These are phyloP conservation scores for Paralagenidium karlingii DNA, from an alignment of 352 stramenopile species.

Conservation along the genomic window DNA sequence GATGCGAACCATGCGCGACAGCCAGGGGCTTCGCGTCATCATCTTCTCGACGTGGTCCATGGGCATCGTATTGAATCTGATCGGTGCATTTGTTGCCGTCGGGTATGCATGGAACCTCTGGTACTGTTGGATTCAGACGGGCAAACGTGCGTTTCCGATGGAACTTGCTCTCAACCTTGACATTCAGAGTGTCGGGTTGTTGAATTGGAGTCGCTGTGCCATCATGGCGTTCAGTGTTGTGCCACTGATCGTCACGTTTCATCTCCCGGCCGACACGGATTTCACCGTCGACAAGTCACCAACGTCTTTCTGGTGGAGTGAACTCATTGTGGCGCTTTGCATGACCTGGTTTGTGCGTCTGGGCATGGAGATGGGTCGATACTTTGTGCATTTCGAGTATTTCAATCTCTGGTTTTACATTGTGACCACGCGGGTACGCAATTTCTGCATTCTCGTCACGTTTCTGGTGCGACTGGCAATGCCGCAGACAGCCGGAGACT, in stretches of 20 bases:
- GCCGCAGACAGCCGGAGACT: too few species aligned
- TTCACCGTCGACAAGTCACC: constrained; percentile 12
- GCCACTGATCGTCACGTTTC: constrained; percentile 16
- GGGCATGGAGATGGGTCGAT: constrained; percentile 13
- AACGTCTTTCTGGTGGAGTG: constrained; percentile 5
- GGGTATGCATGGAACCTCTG: constrained; percentile 12
- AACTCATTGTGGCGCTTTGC: constrained; percentile 14
- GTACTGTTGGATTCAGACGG: constrained; percentile 10
- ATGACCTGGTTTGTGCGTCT: constrained; percentile 17
- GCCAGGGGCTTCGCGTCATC: constrained; percentile 11
- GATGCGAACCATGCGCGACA: too few species aligned
- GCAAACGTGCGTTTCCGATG: constrained; percentile 10
- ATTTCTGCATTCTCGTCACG: too few species aligned
- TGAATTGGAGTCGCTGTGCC: constrained; percentile 13
- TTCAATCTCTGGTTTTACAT: constrained; percentile 12
- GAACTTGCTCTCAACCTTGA: constrained; percentile 18
- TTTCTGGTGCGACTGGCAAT: too few species aligned
- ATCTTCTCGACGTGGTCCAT: constrained; percentile 27
- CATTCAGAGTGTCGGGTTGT: constrained; percentile 18
- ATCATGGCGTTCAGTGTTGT: constrained; percentile 15
- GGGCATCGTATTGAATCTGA: constrained; percentile 19
- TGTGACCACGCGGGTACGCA: too few species aligned
- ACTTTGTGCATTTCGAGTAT: constrained; percentile 8
- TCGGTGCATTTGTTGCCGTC: constrained; percentile 12
- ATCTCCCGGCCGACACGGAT: constrained; percentile 12